These are phyloP conservation scores for Apodospora peruviana DNA, from an alignment of 495 filamentous ascomycete species.

Conservation along the genomic window DNA sequence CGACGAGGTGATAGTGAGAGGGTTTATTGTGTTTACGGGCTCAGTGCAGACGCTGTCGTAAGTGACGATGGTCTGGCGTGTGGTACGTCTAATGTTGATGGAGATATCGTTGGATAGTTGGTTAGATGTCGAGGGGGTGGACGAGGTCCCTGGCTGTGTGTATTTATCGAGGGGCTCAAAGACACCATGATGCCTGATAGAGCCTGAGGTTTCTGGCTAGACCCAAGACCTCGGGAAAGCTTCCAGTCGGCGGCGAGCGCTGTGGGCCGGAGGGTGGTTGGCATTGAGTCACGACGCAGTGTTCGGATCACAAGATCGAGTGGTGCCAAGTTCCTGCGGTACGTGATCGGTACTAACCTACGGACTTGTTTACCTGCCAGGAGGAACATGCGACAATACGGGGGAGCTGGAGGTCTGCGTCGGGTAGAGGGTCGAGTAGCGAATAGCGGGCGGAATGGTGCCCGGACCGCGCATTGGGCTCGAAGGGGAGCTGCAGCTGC, in stretches of 20 bases:
- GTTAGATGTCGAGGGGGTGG: conserved; percentile 5
- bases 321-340: conserved; percentile 10
- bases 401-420: conserved; percentile 3
- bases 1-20: neutral
- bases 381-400: conserved; percentile 12
- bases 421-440: too few relatives aligned
- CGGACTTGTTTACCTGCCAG: conserved; percentile 1
- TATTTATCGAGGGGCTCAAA: conserved; percentile 8
- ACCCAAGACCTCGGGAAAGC: neutral
- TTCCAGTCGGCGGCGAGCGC: neutral
- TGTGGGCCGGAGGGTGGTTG: neutral
- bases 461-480: conserved; percentile 17
- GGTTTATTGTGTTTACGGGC: neutral
- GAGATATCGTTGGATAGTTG: neutral
- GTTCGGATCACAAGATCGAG: neutral
- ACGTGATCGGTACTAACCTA: neutral
- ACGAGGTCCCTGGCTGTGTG: conserved; percentile 3
- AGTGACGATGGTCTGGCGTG: conserved; percentile 12
- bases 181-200: neutral
- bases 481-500: neutral
- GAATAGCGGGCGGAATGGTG: too few relatives aligned
- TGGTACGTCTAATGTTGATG: conserved; percentile 17
- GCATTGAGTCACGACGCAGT: conserved; percentile 13
- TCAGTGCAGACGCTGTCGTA: conserved; percentile 7
- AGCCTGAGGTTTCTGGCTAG: neutral